Evolutionary conservation across 2,329 filamentous ascomycete species (phyloP).

Genomic region (Aspergillus sp.): DNA sequence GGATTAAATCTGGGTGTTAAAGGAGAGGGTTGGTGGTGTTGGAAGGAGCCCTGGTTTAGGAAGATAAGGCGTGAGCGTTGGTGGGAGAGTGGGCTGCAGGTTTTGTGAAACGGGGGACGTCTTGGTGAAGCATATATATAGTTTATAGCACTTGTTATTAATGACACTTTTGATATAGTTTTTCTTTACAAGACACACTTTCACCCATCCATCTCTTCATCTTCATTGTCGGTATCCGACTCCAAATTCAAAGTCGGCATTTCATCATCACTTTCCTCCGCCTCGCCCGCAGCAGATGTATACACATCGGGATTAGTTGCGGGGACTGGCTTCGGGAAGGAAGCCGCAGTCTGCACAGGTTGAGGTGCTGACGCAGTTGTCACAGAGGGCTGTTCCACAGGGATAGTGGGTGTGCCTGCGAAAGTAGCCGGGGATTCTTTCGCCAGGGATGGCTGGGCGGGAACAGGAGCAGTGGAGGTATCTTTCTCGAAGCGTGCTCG

Average conservation of each 20-base stretch:
- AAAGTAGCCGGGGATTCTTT: conserved; percentile 12
- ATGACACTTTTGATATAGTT: not conserved
- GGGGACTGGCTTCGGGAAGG: conserved; percentile 2
- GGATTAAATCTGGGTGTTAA: conserved; percentile 56
- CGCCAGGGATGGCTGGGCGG: conserved; percentile 6
- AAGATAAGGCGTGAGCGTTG: conserved; percentile 58
- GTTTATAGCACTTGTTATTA: not conserved
- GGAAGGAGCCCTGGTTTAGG: conserved; percentile 49
- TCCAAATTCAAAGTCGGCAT: conserved; percentile 44
- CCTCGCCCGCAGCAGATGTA: conserved; percentile 10
- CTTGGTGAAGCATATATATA: not conserved
- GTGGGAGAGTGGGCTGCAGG: conserved; percentile 51
- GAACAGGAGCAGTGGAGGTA: not conserved
- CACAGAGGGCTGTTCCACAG: conserved; percentile 4
- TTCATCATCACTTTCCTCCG: conserved; percentile 43
- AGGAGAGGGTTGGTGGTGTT: conserved; percentile 62
- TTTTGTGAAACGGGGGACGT: conserved; percentile 16
- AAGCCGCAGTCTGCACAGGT: conserved; percentile 7
- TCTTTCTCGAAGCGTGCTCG: conserved; percentile 25
- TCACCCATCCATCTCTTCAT: conserved; percentile 28
- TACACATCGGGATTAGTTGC: conserved; percentile 1
- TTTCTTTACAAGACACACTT: not conserved
- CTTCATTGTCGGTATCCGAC: conserved; percentile 41
- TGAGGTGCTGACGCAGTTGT: conserved; percentile 6
- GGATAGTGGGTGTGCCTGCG: conserved; percentile 10